Conservation (phyloP, 768 basidiomycete genomes). For the Leccinum incarnatum region DNA sequence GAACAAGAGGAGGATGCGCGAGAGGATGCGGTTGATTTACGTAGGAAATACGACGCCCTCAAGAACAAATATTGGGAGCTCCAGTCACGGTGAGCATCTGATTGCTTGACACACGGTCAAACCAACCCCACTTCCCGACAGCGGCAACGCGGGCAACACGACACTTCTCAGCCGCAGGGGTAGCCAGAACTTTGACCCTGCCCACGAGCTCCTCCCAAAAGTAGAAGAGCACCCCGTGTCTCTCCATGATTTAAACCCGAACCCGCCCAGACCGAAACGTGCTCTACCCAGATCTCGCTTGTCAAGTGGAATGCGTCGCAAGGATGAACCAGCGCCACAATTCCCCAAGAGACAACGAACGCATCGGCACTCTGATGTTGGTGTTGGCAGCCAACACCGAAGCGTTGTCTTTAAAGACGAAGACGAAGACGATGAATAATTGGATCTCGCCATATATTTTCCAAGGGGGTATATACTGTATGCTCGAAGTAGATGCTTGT, state of each 20-base stretch:
- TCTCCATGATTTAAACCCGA: slow-evolving; percentile 10
- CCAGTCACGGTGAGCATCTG: slow-evolving; percentile 13
- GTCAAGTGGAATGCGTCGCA: slow-evolving; percentile 1
- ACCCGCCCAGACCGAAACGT: slow-evolving; percentile 24
- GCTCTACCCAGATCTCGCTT: slow-evolving; percentile 25
- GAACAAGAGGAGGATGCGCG: slow-evolving; percentile 35
- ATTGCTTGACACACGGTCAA: background rate
- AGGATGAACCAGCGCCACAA: slow-evolving; percentile 5
- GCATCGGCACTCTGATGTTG: slow-evolving; percentile 17
- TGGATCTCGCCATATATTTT: background rate
- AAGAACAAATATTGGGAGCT: slow-evolving; percentile 25
- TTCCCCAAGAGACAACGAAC: slow-evolving; percentile 26
- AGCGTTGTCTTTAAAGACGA: slow-evolving; percentile 7
- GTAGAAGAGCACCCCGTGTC: slow-evolving; percentile 19
- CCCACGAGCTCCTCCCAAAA: slow-evolving; percentile 19
- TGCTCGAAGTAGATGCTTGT: background rate
- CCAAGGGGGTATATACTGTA: background rate
- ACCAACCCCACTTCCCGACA: slow-evolving; percentile 1
- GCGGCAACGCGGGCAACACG: slow-evolving; percentile 1
- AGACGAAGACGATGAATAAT: slow-evolving; percentile 18
- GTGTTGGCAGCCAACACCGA: slow-evolving; percentile 6
- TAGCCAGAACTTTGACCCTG: slow-evolving; percentile 12
- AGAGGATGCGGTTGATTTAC: slow-evolving; percentile 39
- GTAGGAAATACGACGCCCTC: slow-evolving; percentile 31
- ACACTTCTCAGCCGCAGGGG: slow-evolving; percentile 3